Evolutionary conservation across 371 early-diverging fungal genomes (phyloP).

Genomic region (Sporodiniella umbellata): DNA sequence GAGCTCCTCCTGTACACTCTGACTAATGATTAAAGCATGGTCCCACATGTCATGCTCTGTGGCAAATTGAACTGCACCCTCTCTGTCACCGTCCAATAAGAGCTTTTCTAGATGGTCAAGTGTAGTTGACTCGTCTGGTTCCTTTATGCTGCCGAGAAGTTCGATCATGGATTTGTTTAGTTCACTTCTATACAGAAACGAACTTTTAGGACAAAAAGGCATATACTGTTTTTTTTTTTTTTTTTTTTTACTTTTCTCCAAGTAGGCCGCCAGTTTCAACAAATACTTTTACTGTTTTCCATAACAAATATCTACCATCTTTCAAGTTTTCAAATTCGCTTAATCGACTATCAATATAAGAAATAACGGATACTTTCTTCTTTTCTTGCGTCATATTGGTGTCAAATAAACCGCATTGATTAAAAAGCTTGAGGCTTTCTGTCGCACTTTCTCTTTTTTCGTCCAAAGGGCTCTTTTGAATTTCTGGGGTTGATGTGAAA

Average conservation of each 20-base stretch:
- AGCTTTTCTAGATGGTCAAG: constrained; percentile 56
- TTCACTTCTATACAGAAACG: constrained; percentile 3
- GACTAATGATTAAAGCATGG: constrained; percentile 86
- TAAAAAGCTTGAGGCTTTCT: constrained; percentile 5
- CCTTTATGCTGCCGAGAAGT: constrained; percentile 13
- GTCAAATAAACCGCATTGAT: constrained; percentile 43
- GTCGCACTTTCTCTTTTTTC: constrained; percentile 7
- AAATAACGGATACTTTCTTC: constrained; percentile 64
- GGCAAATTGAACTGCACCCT: constrained; percentile 70
- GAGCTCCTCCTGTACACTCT: constrained; percentile 59
- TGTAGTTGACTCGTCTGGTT: constrained; percentile 12
- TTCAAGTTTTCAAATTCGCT: constrained; percentile 26
- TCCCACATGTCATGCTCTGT: constrained; percentile 74
- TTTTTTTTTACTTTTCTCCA: constrained; percentile 26
- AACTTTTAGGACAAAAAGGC: background rate
- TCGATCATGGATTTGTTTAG: constrained; percentile 13
- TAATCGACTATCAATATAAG: constrained; percentile 53
- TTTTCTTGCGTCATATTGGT: constrained; percentile 41
- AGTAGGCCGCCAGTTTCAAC: constrained; percentile 62
- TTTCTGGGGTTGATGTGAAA: background rate
- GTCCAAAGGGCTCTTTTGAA: constrained; percentile 10
- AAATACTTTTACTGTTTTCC: constrained; percentile 62
- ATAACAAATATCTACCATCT: constrained; percentile 41
- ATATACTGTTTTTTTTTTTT: no score
- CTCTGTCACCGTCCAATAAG: constrained; percentile 72